These are phyloP conservation scores for Pyrenophora seminiperda DNA, from an alignment of 2,329 filamentous ascomycete genomes.

Conservation along the genomic window DNA sequence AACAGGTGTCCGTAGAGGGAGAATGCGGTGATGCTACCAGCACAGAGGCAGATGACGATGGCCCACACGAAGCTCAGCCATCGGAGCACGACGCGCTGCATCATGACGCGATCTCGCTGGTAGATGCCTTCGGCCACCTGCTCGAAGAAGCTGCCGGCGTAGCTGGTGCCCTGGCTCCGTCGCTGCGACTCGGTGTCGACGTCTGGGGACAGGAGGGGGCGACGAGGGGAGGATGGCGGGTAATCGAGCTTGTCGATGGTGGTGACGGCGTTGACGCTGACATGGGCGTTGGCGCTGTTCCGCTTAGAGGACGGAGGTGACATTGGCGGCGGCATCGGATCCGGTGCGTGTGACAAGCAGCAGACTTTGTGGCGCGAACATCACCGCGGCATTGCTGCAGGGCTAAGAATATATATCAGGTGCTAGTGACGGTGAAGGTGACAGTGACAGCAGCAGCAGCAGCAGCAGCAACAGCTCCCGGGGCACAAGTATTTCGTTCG, in stretches of 20 bases:
- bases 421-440: not conserved
- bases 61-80: conserved; percentile 65
- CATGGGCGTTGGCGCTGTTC: no score
- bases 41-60: conserved; percentile 72
- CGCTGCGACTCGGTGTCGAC: conserved; percentile 41
- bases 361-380: not conserved
- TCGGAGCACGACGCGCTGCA: conserved; percentile 59
- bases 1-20: conserved; percentile 92
- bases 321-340: conserved; percentile 18
- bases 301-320: conserved; percentile 40
- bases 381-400: no score
- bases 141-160: conserved; percentile 61
- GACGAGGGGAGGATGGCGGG: conserved; percentile 43
- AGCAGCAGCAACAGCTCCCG: no score
- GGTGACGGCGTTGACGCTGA: conserved; percentile 25
- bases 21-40: conserved; percentile 90
- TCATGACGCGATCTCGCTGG: conserved; percentile 60
- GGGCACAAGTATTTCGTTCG: not conserved
- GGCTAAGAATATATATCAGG: not conserved
- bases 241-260: conserved; percentile 59
- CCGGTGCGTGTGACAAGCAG: conserved; percentile 25
- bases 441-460: no score
- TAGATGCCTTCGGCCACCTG: conserved; percentile 66
- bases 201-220: conserved; percentile 50
- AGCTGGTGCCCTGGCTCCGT: conserved; percentile 52